These are phyloP conservation scores for Epicoccum sorghinum DNA, from an alignment of 2,329 filamentous ascomycete species.

Conservation along the genomic window DNA sequence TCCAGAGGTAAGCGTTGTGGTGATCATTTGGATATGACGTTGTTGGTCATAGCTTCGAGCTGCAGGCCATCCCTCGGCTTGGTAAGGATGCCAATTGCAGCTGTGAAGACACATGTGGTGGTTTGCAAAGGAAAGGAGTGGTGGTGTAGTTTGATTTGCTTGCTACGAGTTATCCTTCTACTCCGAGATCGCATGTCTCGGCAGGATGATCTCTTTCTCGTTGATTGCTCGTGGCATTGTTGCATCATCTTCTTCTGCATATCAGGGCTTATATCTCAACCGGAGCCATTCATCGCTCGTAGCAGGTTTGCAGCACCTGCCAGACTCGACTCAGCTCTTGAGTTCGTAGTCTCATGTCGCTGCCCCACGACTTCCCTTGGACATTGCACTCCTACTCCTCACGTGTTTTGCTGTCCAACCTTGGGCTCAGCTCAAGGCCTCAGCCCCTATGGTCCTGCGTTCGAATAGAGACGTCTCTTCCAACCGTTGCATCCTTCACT, in stretches of 20 bases:
- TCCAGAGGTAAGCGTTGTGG: not conserved
- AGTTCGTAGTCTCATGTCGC: not conserved
- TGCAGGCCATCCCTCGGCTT: not conserved
- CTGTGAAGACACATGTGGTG: not conserved
- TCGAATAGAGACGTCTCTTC: not conserved
- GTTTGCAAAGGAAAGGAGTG: too few species aligned
- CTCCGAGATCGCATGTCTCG: too few species aligned
- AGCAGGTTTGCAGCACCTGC: too few species aligned
- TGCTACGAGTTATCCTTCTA: too few species aligned
- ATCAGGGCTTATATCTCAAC: too few species aligned
- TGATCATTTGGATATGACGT: constrained; percentile 9
- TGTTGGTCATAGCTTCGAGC: constrained; percentile 14
- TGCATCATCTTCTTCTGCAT: not conserved
- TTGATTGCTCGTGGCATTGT: too few species aligned
- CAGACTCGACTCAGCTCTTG: constrained; percentile 12
- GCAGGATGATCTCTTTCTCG: too few species aligned
- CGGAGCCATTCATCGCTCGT: too few species aligned
- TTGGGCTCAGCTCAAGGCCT: not conserved
- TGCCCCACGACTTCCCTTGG: not conserved
- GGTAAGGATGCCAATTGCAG: not conserved
- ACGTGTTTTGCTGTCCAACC: too few species aligned
- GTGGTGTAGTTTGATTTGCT: too few species aligned
- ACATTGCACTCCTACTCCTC: not conserved
- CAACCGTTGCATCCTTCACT: constrained; percentile 18
- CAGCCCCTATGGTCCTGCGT: too few species aligned